Conservation (phyloP, 257 asterid species). For the Nicotiana tomentosiformis region DNA sequence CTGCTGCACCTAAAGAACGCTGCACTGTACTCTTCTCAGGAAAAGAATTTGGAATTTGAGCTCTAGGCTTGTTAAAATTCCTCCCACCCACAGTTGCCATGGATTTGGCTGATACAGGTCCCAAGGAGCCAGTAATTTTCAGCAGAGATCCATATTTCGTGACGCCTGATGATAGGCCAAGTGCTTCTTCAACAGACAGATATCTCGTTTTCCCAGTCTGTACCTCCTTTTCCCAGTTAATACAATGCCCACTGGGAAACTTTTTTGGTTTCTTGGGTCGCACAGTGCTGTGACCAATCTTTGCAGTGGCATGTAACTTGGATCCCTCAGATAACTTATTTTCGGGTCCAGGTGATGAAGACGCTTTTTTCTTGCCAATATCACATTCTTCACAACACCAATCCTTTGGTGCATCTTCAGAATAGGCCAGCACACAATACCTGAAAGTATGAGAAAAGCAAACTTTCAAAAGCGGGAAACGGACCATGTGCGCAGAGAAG, state of each 20-base stretch:
- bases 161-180: constrained; percentile 40
- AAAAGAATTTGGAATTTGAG: constrained; percentile 4
- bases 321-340: constrained; percentile 12
- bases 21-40: constrained; percentile 6
- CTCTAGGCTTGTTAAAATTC: constrained; percentile 16
- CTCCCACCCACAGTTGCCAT: constrained; percentile 1
- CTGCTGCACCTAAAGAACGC: constrained; percentile 18
- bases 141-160: constrained; percentile 3
- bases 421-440: constrained; percentile 41
- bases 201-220: constrained; percentile 46
- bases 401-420: constrained; percentile 6
- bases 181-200: constrained; percentile 42
- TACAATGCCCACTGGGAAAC: constrained; percentile 7
- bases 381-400: constrained; percentile 56
- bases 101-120: constrained; percentile 11
- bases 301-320: neutral
- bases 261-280: constrained; percentile 3
- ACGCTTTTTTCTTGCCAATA: constrained; percentile 1
- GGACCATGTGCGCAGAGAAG: neutral
- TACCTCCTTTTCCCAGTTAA: constrained; percentile 40
- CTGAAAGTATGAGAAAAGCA: constrained; percentile 24
- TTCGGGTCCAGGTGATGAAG: constrained; percentile 13
- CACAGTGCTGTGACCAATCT: constrained; percentile 2
- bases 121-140: constrained; percentile 5
- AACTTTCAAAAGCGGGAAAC: neutral